These are phyloP conservation scores for Calonectria henricotiae DNA, from an alignment of 2,329 filamentous ascomycete species.

Conservation along the genomic window DNA sequence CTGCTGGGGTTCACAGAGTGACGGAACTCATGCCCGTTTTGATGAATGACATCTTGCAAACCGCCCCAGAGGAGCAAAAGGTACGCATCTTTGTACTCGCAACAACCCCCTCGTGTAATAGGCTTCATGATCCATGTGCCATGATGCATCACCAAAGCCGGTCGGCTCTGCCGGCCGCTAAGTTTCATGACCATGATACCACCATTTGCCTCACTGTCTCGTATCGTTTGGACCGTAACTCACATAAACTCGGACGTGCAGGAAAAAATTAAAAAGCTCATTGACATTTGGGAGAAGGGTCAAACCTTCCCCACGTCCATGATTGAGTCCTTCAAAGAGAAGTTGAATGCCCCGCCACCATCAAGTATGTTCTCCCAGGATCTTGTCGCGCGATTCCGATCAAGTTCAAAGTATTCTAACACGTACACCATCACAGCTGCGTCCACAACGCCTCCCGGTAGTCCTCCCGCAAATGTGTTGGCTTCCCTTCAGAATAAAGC, in stretches of 20 bases:
- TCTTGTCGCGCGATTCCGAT: constrained; percentile 15
- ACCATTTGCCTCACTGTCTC: constrained; percentile 38
- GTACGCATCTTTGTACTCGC: constrained; percentile 74
- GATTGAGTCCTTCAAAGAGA: constrained; percentile 87
- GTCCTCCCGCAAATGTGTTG: constrained; percentile 67
- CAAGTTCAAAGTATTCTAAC: constrained; percentile 59
- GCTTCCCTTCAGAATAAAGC: constrained; percentile 58
- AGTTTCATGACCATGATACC: constrained; percentile 44
- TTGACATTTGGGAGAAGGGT: constrained; percentile 98
- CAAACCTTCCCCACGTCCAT: constrained; percentile 89
- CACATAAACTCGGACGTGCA: constrained; percentile 70
- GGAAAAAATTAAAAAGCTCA: constrained; percentile 94
- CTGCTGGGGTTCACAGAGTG: constrained; percentile 95
- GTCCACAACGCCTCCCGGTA: constrained; percentile 82
- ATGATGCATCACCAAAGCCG: constrained; percentile 39
- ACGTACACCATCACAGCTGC: constrained; percentile 66
- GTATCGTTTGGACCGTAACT: constrained; percentile 55
- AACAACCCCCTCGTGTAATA: constrained; percentile 48
- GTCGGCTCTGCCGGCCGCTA: constrained; percentile 35
- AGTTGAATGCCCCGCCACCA: constrained; percentile 75
- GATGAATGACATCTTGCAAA: constrained; percentile 95
- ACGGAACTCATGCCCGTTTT: constrained; percentile 93
- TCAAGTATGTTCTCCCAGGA: constrained; percentile 73
- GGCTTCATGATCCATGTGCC: constrained; percentile 40
- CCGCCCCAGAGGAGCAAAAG: constrained; percentile 95